Percentiles rank a stretch among this genome's conserved stretches.
Conservation (phyloP, 768 basidiomycete species). For the Cubamyces sp. region DNA sequence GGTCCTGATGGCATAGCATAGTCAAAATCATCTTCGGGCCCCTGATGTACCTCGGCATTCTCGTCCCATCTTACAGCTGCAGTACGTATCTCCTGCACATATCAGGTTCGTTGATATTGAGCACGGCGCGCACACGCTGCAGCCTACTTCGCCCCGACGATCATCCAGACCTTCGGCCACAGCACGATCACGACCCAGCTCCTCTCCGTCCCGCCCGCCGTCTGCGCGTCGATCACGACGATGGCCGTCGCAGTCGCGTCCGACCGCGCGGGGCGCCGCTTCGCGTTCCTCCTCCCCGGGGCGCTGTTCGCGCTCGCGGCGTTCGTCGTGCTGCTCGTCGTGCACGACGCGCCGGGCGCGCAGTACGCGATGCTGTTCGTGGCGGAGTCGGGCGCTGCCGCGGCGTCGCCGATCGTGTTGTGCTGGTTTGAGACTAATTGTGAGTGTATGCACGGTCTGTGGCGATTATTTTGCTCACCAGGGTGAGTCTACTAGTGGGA, state of each 20-base stretch:
- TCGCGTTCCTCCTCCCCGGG: constrained; percentile 27
- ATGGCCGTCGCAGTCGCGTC: constrained; percentile 29
- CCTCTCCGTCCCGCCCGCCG: constrained; percentile 36
- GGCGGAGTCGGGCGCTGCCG: constrained; percentile 28
- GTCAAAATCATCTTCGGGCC: constrained; percentile 34
- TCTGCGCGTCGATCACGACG: constrained; percentile 30
- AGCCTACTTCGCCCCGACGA: constrained; percentile 32
- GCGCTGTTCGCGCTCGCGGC: constrained; percentile 27
- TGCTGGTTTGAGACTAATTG: constrained; percentile 33
- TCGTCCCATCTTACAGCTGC: constrained; percentile 35
- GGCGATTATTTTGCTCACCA: background rate
- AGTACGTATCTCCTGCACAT: constrained; percentile 21
- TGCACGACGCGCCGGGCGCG: constrained; percentile 25
- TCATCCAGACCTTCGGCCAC: constrained; percentile 32
- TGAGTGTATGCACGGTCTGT: constrained; percentile 6
- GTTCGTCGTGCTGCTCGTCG: constrained; percentile 30
- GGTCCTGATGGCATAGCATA: background rate
- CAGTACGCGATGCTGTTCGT: constrained; percentile 33
- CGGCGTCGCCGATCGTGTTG: constrained; percentile 31
- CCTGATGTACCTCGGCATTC: constrained; percentile 38
- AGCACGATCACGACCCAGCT: constrained; percentile 34
- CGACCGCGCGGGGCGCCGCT: constrained; percentile 28
- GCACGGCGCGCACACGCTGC: background rate
- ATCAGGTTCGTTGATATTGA: background rate
- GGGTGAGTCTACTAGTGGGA: constrained; percentile 24